Evolutionary conservation across 495 filamentous ascomycete species (phyloP).

Genomic region (Xylaria longipes): DNA sequence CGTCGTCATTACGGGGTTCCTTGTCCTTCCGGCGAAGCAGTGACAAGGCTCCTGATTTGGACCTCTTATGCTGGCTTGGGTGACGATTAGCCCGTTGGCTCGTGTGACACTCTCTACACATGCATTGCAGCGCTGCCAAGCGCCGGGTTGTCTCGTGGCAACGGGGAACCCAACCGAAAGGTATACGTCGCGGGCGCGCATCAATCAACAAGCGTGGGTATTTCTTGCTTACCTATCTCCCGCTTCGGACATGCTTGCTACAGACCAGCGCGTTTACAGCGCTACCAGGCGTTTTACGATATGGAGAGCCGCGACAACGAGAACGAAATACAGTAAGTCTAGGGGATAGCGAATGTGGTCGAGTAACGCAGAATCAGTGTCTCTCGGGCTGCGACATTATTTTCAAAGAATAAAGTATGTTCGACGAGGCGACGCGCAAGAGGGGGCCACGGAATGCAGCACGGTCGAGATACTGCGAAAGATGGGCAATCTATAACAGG

Average conservation of each 20-base stretch:
- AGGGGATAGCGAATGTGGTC: background rate
- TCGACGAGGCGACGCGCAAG: background rate
- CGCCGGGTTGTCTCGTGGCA: background rate
- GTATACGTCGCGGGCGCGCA: background rate
- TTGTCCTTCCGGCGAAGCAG: conserved; percentile 52
- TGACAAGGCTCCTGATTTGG: conserved; percentile 58
- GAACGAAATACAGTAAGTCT: background rate
- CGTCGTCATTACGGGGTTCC: conserved; percentile 53
- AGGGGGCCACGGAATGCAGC: background rate
- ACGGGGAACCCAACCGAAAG: background rate
- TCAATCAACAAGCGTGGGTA: background rate
- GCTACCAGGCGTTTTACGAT: background rate
- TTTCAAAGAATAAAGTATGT: background rate
- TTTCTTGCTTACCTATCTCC: conserved; percentile 49
- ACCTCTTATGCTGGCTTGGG: conserved; percentile 56
- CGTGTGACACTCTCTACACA: background rate
- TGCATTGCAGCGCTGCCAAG: background rate
- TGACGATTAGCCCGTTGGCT: conserved; percentile 12
- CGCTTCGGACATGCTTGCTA: conserved; percentile 49
- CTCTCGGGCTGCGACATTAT: conserved; percentile 1
- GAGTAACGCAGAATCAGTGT: background rate
- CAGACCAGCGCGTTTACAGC: background rate
- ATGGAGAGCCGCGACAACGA: background rate
- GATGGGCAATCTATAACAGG: background rate
- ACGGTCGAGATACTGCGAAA: background rate